A percentile compares a stretch with the other conserved stretches of the same genome.
These are phyloP conservation scores for Fusarium sp. DNA, from an alignment of 2,329 filamentous ascomycete species.

Conservation along the genomic window DNA sequence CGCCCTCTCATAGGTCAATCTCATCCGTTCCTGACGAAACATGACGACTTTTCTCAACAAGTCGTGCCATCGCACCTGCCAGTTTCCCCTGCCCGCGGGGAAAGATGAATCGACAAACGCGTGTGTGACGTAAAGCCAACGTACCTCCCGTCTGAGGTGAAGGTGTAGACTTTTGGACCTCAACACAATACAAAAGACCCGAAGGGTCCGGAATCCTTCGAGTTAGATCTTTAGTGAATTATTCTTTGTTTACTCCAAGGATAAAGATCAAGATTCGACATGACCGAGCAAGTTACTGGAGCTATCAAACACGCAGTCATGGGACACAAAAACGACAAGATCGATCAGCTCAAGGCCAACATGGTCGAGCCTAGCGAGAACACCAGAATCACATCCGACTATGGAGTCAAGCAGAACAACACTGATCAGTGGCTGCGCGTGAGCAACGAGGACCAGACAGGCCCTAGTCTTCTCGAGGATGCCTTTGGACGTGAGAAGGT, in stretches of 20 bases:
- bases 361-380: conserved; percentile 70
- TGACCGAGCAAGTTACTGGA: conserved; percentile 47
- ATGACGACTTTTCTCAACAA: conserved; percentile 24
- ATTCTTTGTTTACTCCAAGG: neutral
- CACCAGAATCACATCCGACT: conserved; percentile 79
- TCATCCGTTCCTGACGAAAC: neutral
- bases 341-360: conserved; percentile 69
- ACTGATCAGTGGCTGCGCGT: conserved; percentile 84
- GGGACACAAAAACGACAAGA: conserved; percentile 64
- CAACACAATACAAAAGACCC: neutral
- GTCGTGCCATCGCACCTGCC: neutral
- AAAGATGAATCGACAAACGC: conserved; percentile 1
- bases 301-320: conserved; percentile 57
- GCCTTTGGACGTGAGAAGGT: conserved; percentile 80
- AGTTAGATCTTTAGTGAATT: rapidly evolving
- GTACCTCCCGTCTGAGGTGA: neutral
- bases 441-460: conserved; percentile 70
- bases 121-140: conserved; percentile 42
- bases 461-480: conserved; percentile 79
- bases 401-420: conserved; percentile 77
- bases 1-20: conserved; percentile 3
- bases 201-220: rapidly evolving
- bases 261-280: conserved; percentile 8
- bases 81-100: neutral
- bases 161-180: neutral